Percentiles rank a stretch among this genome's conserved stretches.
These are phyloP conservation scores for Polyplosphaeria fusca DNA, from an alignment of 495 filamentous ascomycete genomes.

Conservation along the genomic window DNA sequence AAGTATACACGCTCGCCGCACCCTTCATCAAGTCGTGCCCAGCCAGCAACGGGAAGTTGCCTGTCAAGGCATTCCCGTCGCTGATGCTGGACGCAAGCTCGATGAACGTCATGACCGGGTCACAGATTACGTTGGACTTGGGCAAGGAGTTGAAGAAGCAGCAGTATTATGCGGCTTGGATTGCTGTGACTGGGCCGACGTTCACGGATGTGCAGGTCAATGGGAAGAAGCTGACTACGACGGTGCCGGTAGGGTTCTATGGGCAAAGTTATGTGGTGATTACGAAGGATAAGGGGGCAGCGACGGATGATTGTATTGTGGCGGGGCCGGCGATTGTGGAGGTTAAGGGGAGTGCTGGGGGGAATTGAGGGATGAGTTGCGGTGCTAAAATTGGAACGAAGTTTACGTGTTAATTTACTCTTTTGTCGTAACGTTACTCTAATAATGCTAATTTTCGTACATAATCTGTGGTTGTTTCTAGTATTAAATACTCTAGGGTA, in stretches of 20 bases:
- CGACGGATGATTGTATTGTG: slow-evolving; percentile 47
- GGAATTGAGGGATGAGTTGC: too few relatives aligned
- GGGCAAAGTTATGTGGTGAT: slow-evolving; percentile 51
- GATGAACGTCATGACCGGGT: slow-evolving; percentile 19
- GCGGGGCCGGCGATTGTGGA: slow-evolving; percentile 50
- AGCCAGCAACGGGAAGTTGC: slow-evolving; percentile 49
- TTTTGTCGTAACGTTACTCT: too few relatives aligned
- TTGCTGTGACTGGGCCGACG: slow-evolving; percentile 43
- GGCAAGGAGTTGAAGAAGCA: slow-evolving; percentile 1
- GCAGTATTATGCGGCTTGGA: slow-evolving; percentile 42
- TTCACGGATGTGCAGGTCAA: slow-evolving; percentile 26
- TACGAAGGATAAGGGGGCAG: slow-evolving; percentile 39
- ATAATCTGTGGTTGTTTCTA: too few relatives aligned
- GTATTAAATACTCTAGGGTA: too few relatives aligned
- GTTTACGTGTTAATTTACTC: too few relatives aligned
- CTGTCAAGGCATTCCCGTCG: slow-evolving; percentile 53
- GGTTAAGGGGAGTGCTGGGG: slow-evolving; percentile 27
- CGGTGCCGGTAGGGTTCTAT: slow-evolving; percentile 44
- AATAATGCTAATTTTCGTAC: too few relatives aligned
- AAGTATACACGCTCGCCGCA: slow-evolving; percentile 60
- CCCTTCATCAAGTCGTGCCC: slow-evolving; percentile 61
- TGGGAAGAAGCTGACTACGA: slow-evolving; percentile 27
- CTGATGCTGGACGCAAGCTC: slow-evolving; percentile 22
- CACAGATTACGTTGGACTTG: slow-evolving; percentile 24
- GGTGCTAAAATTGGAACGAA: too few relatives aligned